A percentile compares a stretch with the other conserved stretches of the same genome.
Evolutionary conservation across 257 asterid genomes (phyloP).

Genomic region (Solanum chiquidenum): DNA sequence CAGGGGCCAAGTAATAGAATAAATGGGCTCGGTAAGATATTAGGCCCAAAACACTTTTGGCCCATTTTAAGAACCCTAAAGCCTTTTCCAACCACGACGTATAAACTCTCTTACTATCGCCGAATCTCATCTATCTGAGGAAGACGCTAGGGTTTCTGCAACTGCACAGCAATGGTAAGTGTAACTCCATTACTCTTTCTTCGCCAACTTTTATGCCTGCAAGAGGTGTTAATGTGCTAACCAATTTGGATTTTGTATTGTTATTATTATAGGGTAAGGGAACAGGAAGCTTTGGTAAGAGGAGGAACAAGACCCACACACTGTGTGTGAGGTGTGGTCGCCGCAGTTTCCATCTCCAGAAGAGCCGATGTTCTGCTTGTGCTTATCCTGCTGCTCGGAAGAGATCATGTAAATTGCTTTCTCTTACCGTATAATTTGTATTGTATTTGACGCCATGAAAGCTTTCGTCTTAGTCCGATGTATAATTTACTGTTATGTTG

Average conservation of each 20-base stretch:
- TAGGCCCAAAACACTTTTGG: not conserved
- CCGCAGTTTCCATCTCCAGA: conserved; percentile 52
- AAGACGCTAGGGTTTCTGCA: conserved; percentile 26
- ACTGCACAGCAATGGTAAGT: conserved; percentile 37
- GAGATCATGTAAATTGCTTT: conserved; percentile 27
- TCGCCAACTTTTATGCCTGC: not conserved
- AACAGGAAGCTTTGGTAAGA: conserved; percentile 60
- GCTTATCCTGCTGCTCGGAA: conserved; percentile 53
- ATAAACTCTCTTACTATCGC: not conserved
- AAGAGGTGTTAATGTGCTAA: not conserved
- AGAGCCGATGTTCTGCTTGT: conserved; percentile 57
- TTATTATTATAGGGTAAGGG: conserved; percentile 34
- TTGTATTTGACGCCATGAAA: not conserved
- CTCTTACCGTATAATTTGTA: not conserved
- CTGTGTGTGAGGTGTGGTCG: conserved; percentile 51
- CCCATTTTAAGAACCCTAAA: not conserved
- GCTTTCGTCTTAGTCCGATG: not conserved
- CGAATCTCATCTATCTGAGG: not conserved
- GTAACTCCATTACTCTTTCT: not conserved
- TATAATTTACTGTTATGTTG: not conserved
- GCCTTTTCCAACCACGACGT: not conserved
- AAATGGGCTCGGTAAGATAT: not conserved
- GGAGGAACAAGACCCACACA: conserved; percentile 52
- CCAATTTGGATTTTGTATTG: not conserved
- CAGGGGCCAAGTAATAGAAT: not conserved